A percentile compares a stretch with the other conserved stretches of the same genome.
Conservation (phyloP, 371 early-diverging fungal genomes). For the Smittium culicis region DNA sequence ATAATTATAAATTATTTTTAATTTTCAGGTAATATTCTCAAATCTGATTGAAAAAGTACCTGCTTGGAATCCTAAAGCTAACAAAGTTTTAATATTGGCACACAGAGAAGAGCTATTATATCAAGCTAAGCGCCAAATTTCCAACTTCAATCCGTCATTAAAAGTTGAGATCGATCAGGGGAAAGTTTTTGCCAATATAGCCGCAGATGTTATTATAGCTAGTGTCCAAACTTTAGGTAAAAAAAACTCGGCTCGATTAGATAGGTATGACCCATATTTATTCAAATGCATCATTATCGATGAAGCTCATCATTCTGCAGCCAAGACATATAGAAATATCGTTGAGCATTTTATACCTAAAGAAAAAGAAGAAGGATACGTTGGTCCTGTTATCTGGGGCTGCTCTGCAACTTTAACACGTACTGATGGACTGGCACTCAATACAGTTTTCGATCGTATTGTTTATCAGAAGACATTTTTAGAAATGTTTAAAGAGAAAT, state of each 20-base stretch:
- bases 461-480: conserved; percentile 56
- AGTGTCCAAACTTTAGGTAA: too few relatives aligned
- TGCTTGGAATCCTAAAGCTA: too few relatives aligned
- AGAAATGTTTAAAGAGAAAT: conserved; percentile 71
- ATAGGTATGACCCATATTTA: conserved; percentile 46
- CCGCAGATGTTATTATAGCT: too few relatives aligned
- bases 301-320: conserved; percentile 87
- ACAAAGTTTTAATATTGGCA: too few relatives aligned
- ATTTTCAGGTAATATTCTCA: too few relatives aligned
- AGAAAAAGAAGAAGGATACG: conserved; percentile 2
- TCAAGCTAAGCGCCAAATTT: too few relatives aligned
- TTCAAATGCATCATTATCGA: conserved; percentile 86
- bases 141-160: too few relatives aligned
- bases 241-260: conserved; percentile 32
- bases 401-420: conserved; percentile 83
- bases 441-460: conserved; percentile 56
- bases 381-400: conserved; percentile 46
- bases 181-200: too few relatives aligned
- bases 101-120: too few relatives aligned
- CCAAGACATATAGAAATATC: conserved; percentile 53
- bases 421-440: conserved; percentile 62
- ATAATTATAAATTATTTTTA: too few relatives aligned
- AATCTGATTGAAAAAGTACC: too few relatives aligned
- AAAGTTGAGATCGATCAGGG: too few relatives aligned
- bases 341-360: conserved; percentile 53